A percentile compares a stretch with the other conserved stretches of the same genome.
phyloP scores from a whole-genome alignment of 2,329 filamentous ascomycete species.

The Clonostachys sp. region DNA sequence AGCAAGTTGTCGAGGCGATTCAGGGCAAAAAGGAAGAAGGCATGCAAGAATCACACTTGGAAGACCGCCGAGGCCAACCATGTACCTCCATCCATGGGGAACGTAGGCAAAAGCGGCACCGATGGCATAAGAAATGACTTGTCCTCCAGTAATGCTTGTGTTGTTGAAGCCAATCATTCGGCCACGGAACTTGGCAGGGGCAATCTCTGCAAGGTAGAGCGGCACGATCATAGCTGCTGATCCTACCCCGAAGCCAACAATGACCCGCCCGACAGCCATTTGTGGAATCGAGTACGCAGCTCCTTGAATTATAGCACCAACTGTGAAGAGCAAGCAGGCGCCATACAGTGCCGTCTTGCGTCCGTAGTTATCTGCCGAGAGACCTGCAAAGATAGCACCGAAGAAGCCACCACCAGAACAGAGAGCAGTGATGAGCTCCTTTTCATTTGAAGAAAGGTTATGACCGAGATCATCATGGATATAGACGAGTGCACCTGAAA shows the following conservation, averaged over 20 bases:
- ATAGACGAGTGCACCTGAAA: slow-evolving; percentile 39
- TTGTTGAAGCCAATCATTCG: slow-evolving; percentile 42
- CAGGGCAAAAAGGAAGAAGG: slow-evolving; percentile 9
- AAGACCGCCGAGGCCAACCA: slow-evolving; percentile 9
- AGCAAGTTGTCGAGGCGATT: slow-evolving; percentile 11
- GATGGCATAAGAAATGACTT: slow-evolving; percentile 12
- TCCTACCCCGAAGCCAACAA: slow-evolving; percentile 44
- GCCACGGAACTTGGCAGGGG: slow-evolving; percentile 42
- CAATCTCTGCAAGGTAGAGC: slow-evolving; percentile 42
- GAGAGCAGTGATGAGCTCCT: slow-evolving; percentile 46
- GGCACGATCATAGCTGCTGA: slow-evolving; percentile 38
- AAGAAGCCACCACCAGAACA: slow-evolving; percentile 31
- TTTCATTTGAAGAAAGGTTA: slow-evolving; percentile 32
- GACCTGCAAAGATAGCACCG: slow-evolving; percentile 17
- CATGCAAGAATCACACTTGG: slow-evolving; percentile 9
- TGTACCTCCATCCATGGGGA: slow-evolving; percentile 13
- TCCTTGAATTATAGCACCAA: slow-evolving; percentile 16
- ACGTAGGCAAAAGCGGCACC: slow-evolving; percentile 25
- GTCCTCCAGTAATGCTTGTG: slow-evolving; percentile 11
- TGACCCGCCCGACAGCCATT: slow-evolving; percentile 25
- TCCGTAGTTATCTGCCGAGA: slow-evolving; percentile 14
- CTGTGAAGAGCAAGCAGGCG: slow-evolving; percentile 15
- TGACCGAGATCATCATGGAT: slow-evolving; percentile 29
- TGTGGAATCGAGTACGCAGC: slow-evolving; percentile 14
- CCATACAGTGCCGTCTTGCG: slow-evolving; percentile 17